Evolutionary conservation across 108 stramenopile species (phyloP), one percentile per base, ranked within the genome.

Genomic region (Phaeodactylum tricornutum): DNA sequence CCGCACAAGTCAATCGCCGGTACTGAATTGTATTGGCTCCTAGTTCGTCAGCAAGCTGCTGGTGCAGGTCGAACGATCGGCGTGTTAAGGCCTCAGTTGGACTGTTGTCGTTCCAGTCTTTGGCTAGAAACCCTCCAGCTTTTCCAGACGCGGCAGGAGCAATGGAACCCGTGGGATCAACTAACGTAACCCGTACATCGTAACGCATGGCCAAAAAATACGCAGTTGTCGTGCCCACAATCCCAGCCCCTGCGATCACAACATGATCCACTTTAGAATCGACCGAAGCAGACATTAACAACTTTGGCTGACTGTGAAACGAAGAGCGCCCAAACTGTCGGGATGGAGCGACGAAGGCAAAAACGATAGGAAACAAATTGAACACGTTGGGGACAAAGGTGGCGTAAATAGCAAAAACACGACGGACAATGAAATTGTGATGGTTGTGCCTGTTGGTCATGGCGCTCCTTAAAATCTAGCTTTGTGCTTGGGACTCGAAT

Each of bases 101-200:
- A 0, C 56, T 57, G 40, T 58, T 27, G 43, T 77, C 68, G 27
- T 71, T 77, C 88, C 88, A 91, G 51, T 78, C 71, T 7, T 67
- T 19, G 0, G 88, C 84, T 26, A 91, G 52, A 48, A 91, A 91
- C n/a, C 88, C 88, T 19, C 84, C 88, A 1, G 81, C 79, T 46
- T 84, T 83, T 23, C 86, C 81, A 2, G 71, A 74, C 7, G 86
- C 86, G 5, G 77, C 81, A 2, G 77, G 75, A 14, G 79, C 81
- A 42, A 81, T 52, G 11, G 39, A 45, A 1, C 72, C 71, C 9
- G 59, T 65, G 35, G 61, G 61, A 65, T 88, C 86, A 7, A 88
- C 46, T 19, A 88, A 28, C 3, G 72, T 66, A 9, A 29, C 16
- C 29, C 59, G 21, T 28, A 76, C 50, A 20, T 47, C 47, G 51